phyloP scores from a whole-genome alignment of 306 rosid genomes.

The Datisca glomerata region DNA sequence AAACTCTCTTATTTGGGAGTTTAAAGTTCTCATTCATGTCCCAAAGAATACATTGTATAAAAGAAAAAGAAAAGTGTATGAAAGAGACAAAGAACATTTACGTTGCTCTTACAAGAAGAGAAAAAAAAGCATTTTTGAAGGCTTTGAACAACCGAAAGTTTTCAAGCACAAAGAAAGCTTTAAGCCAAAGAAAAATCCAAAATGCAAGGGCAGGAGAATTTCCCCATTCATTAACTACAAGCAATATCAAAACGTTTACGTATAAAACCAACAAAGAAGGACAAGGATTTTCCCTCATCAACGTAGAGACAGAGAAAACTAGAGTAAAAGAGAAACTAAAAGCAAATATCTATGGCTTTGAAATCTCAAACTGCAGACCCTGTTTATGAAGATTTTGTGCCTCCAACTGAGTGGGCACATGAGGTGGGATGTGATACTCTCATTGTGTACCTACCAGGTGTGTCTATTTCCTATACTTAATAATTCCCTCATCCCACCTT shows the following conservation, averaged over 20 bases:
- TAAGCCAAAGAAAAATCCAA: background rate
- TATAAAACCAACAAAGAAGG: background rate
- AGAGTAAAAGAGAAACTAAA: too few species aligned
- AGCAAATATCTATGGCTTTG: background rate
- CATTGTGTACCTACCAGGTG: constrained; percentile 42
- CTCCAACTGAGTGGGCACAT: constrained; percentile 29
- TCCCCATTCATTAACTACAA: background rate
- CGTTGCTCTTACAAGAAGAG: constrained; percentile 20
- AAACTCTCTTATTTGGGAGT: too few species aligned
- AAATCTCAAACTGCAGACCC: constrained; percentile 10
- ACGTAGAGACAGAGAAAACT: too few species aligned
- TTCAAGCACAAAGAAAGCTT: background rate
- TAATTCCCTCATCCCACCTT: background rate
- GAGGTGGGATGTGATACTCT: constrained; percentile 29
- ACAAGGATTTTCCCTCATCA: too few species aligned
- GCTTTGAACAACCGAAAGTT: background rate
- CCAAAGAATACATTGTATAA: too few species aligned
- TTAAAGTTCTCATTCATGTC: too few species aligned
- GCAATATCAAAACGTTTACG: background rate
- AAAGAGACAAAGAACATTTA: constrained; percentile 19
- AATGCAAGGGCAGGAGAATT: background rate
- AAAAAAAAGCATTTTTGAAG: constrained; percentile 13
- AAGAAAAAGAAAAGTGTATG: background rate
- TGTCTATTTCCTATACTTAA: background rate
- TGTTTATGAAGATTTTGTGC: constrained; percentile 37